phyloP scores from a whole-genome alignment of 768 basidiomycete genomes.

The Termitomyces sp. region DNA sequence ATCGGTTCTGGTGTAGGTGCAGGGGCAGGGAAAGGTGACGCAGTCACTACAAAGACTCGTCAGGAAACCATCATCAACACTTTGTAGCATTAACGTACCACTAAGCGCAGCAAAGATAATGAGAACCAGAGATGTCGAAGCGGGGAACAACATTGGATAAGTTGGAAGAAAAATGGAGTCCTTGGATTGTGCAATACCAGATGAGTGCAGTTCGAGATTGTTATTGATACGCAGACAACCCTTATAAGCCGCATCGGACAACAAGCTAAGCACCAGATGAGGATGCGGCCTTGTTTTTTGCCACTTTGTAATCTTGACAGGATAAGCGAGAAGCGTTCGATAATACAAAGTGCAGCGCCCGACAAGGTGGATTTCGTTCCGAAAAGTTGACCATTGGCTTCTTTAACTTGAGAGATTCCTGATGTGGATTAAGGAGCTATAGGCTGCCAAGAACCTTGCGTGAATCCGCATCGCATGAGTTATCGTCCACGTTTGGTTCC shows the following conservation, averaged over 20 bases:
- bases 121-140: neutral
- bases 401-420: neutral
- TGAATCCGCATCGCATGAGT: neutral
- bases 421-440: neutral
- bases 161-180: neutral
- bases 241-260: neutral
- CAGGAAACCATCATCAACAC: neutral
- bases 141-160: neutral
- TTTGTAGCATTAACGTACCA: neutral
- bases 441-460: neutral
- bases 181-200: neutral
- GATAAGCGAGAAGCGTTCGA: neutral
- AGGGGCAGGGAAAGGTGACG: slow-evolving; percentile 3
- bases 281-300: neutral
- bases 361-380: neutral
- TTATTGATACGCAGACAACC: neutral
- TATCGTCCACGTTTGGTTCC: too few species aligned
- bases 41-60: neutral
- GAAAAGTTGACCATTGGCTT: neutral
- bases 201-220: neutral
- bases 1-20: neutral
- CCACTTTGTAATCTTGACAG: neutral
- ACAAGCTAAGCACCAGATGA: neutral
- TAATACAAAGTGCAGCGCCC: neutral
- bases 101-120: neutral